A percentile compares a stretch with the other conserved stretches of the same genome.
Evolutionary conservation across 2,329 filamentous ascomycete species (phyloP).

Genomic region (Teratosphaeria nubilosa): DNA sequence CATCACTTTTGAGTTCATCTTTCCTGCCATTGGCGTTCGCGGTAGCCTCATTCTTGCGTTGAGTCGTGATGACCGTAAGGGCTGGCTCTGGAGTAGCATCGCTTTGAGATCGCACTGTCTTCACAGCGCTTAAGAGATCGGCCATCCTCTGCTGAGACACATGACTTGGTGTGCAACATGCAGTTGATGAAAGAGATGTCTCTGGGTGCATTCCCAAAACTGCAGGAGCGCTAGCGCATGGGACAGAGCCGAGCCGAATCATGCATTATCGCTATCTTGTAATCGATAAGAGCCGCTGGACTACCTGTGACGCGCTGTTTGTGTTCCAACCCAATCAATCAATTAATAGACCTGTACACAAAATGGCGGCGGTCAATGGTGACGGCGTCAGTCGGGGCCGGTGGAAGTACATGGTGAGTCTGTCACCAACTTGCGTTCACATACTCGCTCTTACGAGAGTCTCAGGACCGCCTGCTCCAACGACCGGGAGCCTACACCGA

Average conservation of each 20-base stretch:
- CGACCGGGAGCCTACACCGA: conserved; percentile 74
- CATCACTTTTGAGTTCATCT: neutral
- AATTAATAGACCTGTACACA: neutral
- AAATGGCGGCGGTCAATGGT: neutral
- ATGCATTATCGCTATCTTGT: neutral
- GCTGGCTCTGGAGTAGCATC: neutral
- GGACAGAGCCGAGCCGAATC: neutral
- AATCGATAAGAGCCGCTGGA: conserved; percentile 26
- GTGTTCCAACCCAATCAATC: neutral
- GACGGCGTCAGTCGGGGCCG: conserved; percentile 3
- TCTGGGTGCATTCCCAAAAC: neutral
- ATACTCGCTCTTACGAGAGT: neutral
- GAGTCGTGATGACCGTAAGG: neutral
- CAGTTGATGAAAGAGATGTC: neutral
- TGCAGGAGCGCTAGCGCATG: neutral
- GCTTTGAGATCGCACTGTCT: conserved; percentile 24
- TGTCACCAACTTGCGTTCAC: neutral
- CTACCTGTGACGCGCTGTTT: neutral
- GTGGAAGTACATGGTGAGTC: conserved; percentile 58
- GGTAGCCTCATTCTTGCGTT: neutral
- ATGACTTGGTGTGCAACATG: conserved; percentile 5
- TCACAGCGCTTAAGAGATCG: conserved; percentile 40
- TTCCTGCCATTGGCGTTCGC: neutral
- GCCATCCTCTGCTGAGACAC: conserved; percentile 32
- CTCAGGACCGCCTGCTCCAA: conserved; percentile 56